A percentile compares a stretch with the other conserved stretches of the same genome.
Conservation (phyloP, 139 green algal genomes). For the Spirogloea muscicola region DNA sequence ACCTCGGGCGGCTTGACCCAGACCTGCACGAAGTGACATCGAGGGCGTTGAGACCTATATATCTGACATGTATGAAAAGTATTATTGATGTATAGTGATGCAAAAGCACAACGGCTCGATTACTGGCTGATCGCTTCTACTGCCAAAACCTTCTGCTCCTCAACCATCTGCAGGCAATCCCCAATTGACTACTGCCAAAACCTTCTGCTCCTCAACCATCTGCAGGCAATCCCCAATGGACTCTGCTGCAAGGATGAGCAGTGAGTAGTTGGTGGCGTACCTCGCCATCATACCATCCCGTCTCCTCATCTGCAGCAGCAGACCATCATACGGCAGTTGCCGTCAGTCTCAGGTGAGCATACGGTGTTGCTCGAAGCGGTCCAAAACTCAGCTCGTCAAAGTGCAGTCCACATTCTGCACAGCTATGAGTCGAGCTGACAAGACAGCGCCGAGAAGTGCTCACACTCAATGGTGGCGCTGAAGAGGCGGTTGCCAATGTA, state of each 20-base stretch:
- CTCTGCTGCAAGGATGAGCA: background rate
- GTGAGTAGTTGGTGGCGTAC: background rate
- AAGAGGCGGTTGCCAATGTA: constrained; percentile 89
- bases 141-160: background rate
- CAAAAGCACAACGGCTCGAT: background rate
- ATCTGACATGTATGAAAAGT: background rate
- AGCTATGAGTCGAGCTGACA: background rate
- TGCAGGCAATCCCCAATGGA: background rate
- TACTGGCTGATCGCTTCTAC: background rate
- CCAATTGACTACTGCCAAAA: background rate
- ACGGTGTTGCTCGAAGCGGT: background rate
- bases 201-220: background rate
- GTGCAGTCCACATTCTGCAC: background rate
- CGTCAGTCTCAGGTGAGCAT: background rate
- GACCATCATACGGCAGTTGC: background rate
- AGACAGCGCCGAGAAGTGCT: background rate
- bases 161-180: background rate
- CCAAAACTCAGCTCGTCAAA: background rate
- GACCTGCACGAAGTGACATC: constrained; percentile 55
- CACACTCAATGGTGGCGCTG: constrained; percentile 68
- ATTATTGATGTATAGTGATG: background rate
- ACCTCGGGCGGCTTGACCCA: constrained; percentile 82
- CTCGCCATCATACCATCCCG: constrained; percentile 56
- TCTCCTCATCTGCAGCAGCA: constrained; percentile 70
- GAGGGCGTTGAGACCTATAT: constrained; percentile 53